Conservation (phyloP, 768 basidiomycete species). For the Collybia mongolica region DNA sequence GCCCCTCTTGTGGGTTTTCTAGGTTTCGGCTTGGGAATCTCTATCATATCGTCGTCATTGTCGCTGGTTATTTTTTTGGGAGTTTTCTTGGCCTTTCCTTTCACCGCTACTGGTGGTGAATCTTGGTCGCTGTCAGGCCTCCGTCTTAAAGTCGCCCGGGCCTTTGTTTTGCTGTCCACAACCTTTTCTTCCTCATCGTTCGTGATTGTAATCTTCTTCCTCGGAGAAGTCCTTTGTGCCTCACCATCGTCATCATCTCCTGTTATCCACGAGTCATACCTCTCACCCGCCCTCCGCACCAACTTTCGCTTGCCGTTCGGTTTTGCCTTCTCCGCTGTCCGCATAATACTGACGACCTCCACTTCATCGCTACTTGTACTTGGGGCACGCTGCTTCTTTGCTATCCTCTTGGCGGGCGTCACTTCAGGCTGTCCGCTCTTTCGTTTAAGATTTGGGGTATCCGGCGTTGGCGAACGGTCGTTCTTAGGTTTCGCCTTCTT, state of each 20-base stretch:
- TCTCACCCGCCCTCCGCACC: conserved; percentile 11
- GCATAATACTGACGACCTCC: conserved; percentile 8
- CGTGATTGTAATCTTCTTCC: conserved; percentile 3
- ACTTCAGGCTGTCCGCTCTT: conserved; percentile 9
- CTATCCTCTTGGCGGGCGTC: conserved; percentile 7
- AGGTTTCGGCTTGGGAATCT: neutral
- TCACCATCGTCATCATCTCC: conserved; percentile 6
- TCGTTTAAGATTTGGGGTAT: conserved; percentile 5
- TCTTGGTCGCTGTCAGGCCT: neutral
- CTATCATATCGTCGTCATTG: neutral
- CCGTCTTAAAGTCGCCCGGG: neutral
- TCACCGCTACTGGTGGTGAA: neutral
- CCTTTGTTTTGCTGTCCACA: neutral
- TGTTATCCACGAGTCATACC: conserved; percentile 10
- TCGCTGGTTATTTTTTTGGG: neutral
- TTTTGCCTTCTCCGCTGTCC: conserved; percentile 1
- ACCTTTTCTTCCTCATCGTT: neutral
- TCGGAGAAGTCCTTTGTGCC: neutral
- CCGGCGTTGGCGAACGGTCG: conserved; percentile 3
- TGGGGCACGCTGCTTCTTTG: neutral
- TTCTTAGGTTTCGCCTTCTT: conserved; percentile 14
- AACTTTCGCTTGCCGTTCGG: conserved; percentile 12
- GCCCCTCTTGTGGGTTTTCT: neutral
- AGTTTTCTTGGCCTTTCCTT: neutral
- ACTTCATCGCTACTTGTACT: conserved; percentile 13